Percentiles rank a stretch among this genome's conserved stretches.
phyloP scores from a whole-genome alignment of 2,329 filamentous ascomycete genomes.

The Dothidotthia symphoricarpi region DNA sequence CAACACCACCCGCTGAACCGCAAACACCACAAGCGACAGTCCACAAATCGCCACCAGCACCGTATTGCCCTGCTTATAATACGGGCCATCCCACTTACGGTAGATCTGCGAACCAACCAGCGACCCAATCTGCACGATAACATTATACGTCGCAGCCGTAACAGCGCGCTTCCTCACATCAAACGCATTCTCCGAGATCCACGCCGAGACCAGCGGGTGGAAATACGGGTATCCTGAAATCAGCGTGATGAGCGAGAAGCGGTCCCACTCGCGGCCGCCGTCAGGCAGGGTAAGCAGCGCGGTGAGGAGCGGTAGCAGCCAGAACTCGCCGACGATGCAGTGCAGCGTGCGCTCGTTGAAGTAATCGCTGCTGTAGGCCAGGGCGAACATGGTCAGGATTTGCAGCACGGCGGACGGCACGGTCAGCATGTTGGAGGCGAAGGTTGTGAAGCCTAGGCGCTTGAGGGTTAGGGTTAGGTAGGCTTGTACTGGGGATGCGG shows the following conservation, averaged over 20 bases:
- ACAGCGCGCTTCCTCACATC: conserved; percentile 62
- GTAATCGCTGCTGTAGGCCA: conserved; percentile 48
- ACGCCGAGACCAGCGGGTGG: conserved; percentile 60
- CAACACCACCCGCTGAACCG: conserved; percentile 50
- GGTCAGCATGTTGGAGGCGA: conserved; percentile 45
- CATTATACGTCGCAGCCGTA: conserved; percentile 63
- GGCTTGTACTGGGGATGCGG: conserved; percentile 37
- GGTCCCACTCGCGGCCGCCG: conserved; percentile 39
- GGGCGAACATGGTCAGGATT: conserved; percentile 50
- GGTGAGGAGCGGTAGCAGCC: conserved; percentile 44
- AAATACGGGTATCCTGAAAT: conserved; percentile 45
- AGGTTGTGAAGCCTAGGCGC: conserved; percentile 43
- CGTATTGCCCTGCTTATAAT: conserved; percentile 55
- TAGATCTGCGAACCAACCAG: conserved; percentile 50
- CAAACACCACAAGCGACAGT: conserved; percentile 50
- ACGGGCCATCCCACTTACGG: conserved; percentile 53
- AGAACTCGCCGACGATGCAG: conserved; percentile 44
- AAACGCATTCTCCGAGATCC: conserved; percentile 63
- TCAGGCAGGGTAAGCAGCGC: conserved; percentile 38
- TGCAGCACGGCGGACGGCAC: conserved; percentile 48
- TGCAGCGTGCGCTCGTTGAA: conserved; percentile 55
- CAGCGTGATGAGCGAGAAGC: conserved; percentile 41
- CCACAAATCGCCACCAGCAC: conserved; percentile 52
- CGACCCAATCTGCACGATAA: conserved; percentile 43
- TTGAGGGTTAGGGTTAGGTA: conserved; percentile 45